Base-by-base conservation (phyloP, 1,284 basidiomycete species). In the Apiotrichum montevideense region DNA sequence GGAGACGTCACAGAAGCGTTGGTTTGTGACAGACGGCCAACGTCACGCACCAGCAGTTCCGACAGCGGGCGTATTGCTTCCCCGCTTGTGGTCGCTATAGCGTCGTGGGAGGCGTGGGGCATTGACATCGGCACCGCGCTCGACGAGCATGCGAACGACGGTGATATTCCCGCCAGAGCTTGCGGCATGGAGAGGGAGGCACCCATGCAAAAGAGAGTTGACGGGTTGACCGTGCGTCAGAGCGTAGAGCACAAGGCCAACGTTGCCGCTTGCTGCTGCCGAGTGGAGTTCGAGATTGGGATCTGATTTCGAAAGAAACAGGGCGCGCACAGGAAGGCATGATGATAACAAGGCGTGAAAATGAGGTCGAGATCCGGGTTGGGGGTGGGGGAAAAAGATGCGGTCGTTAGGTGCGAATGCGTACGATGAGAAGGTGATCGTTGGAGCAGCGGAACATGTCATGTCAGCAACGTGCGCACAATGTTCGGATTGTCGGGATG, bases 91-190 rank as follows among this genome's bases (percentile, higher is more conserved):
- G 21, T 74, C 85, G 70, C 76, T 81, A 75, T 90, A 92, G 55
- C 87, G 84, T 58, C 87, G 82, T 21, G 90, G 88, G 45, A 72
- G 55, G 44, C 77, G 67, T 9, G 88, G 86, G 7, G 90, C 90
- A 75, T 96, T 95, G 44, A 95, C 91, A 72, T 97, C 92, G 29
- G 93, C 93, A 15, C 92, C 93, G 57, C 85, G 79, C 62, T 94
- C 89, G 66, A 97, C 87, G 56, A 97, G 79, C 67, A 92, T 81
- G 69, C 84, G 83, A 34, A 95, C 90, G 51, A 95, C 87, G 52
- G 85, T 82, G 59, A 87, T 86, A 69, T 84, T 87, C 1, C 93
- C 93, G 33, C 89, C 89, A 0, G 89, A 87, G 65, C 85, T 87
- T 1, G 92, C 92, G 4, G 90, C 91, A 71, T 97, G 92, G 13